Conservation (phyloP, 2,329 filamentous ascomycete genomes). For the Penicillium sp. region DNA sequence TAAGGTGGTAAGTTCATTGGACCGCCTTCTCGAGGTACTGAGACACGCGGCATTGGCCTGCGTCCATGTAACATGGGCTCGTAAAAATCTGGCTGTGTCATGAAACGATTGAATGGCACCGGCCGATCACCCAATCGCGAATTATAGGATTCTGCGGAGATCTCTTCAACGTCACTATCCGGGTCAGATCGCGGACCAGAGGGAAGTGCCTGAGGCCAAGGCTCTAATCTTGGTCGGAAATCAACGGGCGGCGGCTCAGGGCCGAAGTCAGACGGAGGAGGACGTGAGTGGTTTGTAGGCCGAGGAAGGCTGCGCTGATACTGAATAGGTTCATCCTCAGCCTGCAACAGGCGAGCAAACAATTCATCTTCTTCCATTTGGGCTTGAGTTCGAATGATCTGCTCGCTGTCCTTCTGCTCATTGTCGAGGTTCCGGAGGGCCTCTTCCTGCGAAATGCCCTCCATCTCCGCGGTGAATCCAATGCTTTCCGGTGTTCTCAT, state of each 20-base stretch:
- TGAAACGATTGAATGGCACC: no score
- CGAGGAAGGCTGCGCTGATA: slow-evolving; percentile 1
- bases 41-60: no score
- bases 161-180: background rate
- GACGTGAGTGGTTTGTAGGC: no score
- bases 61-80: no score
- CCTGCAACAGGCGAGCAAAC: slow-evolving; percentile 36
- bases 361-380: slow-evolving; percentile 31
- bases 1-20: slow-evolving; percentile 5
- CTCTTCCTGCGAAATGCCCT: slow-evolving; percentile 4
- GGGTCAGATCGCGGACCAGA: background rate
- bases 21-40: no score
- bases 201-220: background rate
- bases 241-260: no score
- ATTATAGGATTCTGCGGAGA: background rate
- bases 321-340: slow-evolving; percentile 11
- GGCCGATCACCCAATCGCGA: background rate
- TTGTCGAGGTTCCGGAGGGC: slow-evolving; percentile 22
- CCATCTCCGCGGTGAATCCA: background rate
- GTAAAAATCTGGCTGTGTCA: no score
- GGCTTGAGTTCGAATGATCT: slow-evolving; percentile 7
- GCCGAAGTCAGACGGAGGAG: no score
- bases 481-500: slow-evolving; percentile 7
- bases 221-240: no score
- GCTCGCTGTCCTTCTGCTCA: slow-evolving; percentile 23